Base-by-base conservation (phyloP, 768 basidiomycete genomes). In the Mycena vulgaris region DNA sequence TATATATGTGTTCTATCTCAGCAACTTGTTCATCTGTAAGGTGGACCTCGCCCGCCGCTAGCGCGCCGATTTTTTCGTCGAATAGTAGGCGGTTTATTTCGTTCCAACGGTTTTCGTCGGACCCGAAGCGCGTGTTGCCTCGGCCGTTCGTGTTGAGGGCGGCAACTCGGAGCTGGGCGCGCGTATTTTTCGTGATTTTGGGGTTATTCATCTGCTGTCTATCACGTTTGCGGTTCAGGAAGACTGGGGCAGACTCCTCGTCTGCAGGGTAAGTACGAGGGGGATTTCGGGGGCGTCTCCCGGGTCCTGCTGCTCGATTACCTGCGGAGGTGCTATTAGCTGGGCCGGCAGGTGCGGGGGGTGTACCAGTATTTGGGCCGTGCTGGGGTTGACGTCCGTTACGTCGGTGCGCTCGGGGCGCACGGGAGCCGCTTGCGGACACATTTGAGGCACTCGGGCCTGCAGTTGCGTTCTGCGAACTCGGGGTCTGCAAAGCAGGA, bases 61-160 rank as follows among this genome's bases (percentile, higher is more conserved):
- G 62, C 13, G 71, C 53, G 2, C 68, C 73, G 1, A 76, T 31
- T 51, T 58, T 30, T 17, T 69, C 31, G 7, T 71, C 66, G 21
- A 52, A 37, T 33, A 75, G 27, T 5, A 77, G 31, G 1, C 57
- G 39, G 31, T 71, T 66, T 1, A 77, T 37, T 45, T 63, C 30
- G 21, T 40, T 21, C 76, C 71, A 77, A 56, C 73, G 67, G 27
- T 75, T 59, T 11, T 55, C 30, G 5, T 19, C 19, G 23, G 72
- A 66, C n/a, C 47, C 9, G 10, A 51, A 35, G 1, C 14, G 28
- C 5, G 59, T 42, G 3, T 33, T 53, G 8, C 17, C 60, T 5
- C 71, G 47, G 0, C 76, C 77, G 28, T 69, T 74, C 17, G 75
- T 69, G 23, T 77, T 78, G 1, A 68, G 48, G 0, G 65, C 69